Conservation (phyloP, 495 filamentous ascomycete species). For the Thermothielavioides terrestris region DNA sequence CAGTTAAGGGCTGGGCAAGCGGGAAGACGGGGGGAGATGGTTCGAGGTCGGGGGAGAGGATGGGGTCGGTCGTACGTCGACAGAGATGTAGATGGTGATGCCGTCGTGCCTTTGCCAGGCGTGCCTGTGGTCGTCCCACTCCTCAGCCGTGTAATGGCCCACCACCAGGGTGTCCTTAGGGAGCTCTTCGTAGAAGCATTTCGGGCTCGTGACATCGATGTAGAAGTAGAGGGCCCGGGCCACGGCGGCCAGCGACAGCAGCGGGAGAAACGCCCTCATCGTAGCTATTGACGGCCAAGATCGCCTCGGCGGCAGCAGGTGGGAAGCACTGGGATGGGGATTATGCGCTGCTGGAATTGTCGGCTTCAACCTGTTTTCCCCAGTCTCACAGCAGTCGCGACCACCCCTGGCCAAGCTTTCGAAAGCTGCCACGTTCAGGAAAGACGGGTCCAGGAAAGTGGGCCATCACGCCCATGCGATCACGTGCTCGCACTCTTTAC, state of each 20-base stretch:
- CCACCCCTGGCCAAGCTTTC: slow-evolving; percentile 12
- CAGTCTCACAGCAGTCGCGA: not conserved
- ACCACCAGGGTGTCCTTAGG: slow-evolving; percentile 94
- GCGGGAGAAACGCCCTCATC: slow-evolving; percentile 45
- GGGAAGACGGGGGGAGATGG: not conserved
- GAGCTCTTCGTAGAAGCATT: slow-evolving; percentile 97
- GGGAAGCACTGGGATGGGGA: not conserved
- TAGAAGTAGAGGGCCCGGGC: slow-evolving; percentile 90
- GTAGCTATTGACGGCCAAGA: slow-evolving; percentile 11
- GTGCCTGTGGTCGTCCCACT: slow-evolving; percentile 59
- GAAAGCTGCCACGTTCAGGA: slow-evolving; percentile 44
- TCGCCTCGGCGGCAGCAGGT: not conserved
- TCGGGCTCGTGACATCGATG: slow-evolving; percentile 70
- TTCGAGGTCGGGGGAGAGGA: no score
- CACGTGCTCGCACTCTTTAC: no score
- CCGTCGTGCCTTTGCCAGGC: slow-evolving; percentile 60
- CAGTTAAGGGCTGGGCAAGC: not conserved
- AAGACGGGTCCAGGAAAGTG: slow-evolving; percentile 25
- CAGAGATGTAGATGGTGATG: slow-evolving; percentile 78
- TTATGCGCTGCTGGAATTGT: no score
- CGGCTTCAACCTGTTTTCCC: no score
- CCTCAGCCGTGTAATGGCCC: slow-evolving; percentile 77
- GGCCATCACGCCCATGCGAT: no score
- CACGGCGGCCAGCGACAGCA: slow-evolving; percentile 41
- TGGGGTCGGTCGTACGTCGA: slow-evolving; percentile 66